Evolutionary conservation across 345 rosid genomes (phyloP), one percentile per base, ranked within the genome.

Genomic region (Syzygium oleosum): DNA sequence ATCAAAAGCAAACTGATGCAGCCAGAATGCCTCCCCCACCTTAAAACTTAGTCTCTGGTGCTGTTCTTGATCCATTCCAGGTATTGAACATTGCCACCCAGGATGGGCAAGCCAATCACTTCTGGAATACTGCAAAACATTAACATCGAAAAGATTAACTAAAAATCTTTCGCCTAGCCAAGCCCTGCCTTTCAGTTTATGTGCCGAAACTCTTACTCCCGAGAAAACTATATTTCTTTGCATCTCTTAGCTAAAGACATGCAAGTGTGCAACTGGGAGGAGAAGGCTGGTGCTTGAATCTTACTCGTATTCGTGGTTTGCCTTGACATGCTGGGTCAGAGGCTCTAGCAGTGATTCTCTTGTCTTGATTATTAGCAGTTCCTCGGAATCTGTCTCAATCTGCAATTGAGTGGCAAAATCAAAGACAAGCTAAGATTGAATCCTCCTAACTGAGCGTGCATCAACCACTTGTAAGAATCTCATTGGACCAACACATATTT

Each of bases 231-330:
- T 10, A 73, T 21, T 38, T 73, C 80, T 73, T 73, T 9, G 49
- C 80, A 73, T 17, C 80, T 38, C 46, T 17, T 19, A 17, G 25
- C 22, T 61, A n/a, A n/a, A 61, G 34, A n/a, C 34, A 59, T 6
- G 73, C 19, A 29, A 61, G 38, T n/a, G 27, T 38, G 49, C 22
- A 2, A 73, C 9, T 38, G 7, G 49, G 22, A 16, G 49, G 49
- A 49, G 29, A 16, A 34, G 25, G 3, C 27, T n/a, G 61, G 34
- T 15, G 85, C 56, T 56, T 85, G 77, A n/a, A 77, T 87, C 94
- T 91, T 94, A 96, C 99, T 96, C 99, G 49, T 98, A 98, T 92
- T 94, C 97, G 79, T 98, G 99, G 89, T 96, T 98, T 78, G 96
- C 99, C 86, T 96, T 95, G 90, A 96, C 97, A 88, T 96, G 99